phyloP scores from a whole-genome alignment of 2,329 filamentous ascomycete genomes.

The Clarireedia homoeocarpa region DNA sequence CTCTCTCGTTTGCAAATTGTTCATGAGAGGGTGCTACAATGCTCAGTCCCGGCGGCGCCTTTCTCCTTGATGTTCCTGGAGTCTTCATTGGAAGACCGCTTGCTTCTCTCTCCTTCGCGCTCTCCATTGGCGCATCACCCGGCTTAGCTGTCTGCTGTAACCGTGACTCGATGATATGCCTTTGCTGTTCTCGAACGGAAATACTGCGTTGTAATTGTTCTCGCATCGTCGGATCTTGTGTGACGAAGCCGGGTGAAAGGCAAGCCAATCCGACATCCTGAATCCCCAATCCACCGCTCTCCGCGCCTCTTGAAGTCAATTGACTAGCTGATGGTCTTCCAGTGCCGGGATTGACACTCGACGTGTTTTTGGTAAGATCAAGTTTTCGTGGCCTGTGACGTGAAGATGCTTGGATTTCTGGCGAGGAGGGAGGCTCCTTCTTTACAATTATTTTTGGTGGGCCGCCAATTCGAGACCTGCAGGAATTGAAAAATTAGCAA shows the following conservation, averaged over 20 bases:
- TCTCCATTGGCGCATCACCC: constrained; percentile 55
- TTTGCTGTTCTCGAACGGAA: constrained; percentile 86
- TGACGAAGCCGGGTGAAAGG: constrained; percentile 90
- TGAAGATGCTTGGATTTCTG: constrained; percentile 59
- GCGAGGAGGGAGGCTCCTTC: constrained; percentile 80
- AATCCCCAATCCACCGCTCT: constrained; percentile 65
- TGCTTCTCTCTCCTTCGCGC: constrained; percentile 45
- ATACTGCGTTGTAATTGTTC: constrained; percentile 92
- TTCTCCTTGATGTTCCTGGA: constrained; percentile 66
- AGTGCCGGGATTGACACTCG: constrained; percentile 42
- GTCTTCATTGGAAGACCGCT: constrained; percentile 50
- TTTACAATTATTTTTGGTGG: constrained; percentile 85
- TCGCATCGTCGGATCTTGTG: constrained; percentile 92
- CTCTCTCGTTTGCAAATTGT: constrained; percentile 86
- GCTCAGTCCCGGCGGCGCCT: constrained; percentile 79
- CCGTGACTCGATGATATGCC: constrained; percentile 88
- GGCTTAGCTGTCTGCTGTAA: constrained; percentile 81
- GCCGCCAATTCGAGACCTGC: constrained; percentile 43
- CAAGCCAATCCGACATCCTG: constrained; percentile 92
- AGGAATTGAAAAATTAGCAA: constrained; percentile 23
- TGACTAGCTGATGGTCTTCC: constrained; percentile 60
- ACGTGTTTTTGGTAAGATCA: constrained; percentile 63
- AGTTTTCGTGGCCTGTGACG: constrained; percentile 70
- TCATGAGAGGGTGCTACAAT: constrained; percentile 93
- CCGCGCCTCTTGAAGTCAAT: constrained; percentile 59